phyloP scores from a whole-genome alignment of 2,329 filamentous ascomycete species.

The Alternaria incomplexa region DNA sequence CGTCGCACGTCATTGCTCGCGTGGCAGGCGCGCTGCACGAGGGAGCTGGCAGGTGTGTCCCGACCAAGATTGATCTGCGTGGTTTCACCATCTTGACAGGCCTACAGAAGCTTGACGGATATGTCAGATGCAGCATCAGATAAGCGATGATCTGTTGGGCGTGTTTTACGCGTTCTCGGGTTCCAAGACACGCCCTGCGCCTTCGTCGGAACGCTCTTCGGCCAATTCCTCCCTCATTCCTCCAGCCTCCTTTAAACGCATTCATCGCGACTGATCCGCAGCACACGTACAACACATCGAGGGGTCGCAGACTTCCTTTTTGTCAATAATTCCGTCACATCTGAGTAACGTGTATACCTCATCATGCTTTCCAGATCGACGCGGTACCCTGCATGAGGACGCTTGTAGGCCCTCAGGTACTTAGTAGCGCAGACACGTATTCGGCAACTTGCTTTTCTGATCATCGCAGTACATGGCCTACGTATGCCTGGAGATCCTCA shows the following conservation, averaged over 20 bases:
- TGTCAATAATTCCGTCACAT: background rate
- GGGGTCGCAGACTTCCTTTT: background rate
- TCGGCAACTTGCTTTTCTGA: background rate
- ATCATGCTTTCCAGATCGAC: background rate
- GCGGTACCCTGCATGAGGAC: background rate
- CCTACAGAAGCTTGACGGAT: background rate
- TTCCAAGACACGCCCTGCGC: background rate
- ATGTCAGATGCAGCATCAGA: background rate
- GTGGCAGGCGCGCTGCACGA: constrained; percentile 15
- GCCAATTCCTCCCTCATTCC: background rate
- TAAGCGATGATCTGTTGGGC: background rate
- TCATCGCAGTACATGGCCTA: background rate
- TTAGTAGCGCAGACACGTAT: background rate
- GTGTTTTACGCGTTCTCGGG: background rate
- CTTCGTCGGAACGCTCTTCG: background rate
- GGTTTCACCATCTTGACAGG: background rate
- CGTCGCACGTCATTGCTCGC: constrained; percentile 15
- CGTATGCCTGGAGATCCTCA: background rate
- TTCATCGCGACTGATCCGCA: background rate
- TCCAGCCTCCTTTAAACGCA: background rate
- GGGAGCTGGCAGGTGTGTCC: background rate
- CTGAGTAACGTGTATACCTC: background rate
- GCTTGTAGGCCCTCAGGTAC: background rate
- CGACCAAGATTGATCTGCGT: background rate
- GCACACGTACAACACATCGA: background rate